Evolutionary conservation across 108 stramenopile species (phyloP).

Genomic region (Phaeodactylum tricornutum): DNA sequence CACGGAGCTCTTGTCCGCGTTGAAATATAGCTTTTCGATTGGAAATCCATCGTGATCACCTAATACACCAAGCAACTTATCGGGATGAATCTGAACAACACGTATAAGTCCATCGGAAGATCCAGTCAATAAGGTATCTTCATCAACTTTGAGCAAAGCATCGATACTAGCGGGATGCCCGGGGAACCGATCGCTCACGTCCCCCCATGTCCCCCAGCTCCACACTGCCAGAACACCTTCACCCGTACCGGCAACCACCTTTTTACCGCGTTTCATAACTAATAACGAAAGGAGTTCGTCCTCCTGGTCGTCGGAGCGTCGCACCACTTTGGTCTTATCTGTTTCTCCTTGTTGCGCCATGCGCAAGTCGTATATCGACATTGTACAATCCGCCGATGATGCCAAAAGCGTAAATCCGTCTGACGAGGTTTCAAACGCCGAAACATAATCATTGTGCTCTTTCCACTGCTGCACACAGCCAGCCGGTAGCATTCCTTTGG

Average conservation of each 20-base stretch:
- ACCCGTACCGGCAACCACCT: conserved; percentile 83
- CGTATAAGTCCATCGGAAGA: conserved; percentile 90
- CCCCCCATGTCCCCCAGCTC: conserved; percentile 89
- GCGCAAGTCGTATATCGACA: conserved; percentile 64
- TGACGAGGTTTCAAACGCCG: conserved; percentile 45
- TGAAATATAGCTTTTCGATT: conserved; percentile 76
- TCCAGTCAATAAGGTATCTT: conserved; percentile 91
- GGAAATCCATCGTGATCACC: conserved; percentile 87
- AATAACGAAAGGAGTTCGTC: conserved; percentile 83
- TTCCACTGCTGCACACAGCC: conserved; percentile 63
- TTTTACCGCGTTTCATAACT: conserved; percentile 76
- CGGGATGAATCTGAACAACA: conserved; percentile 83
- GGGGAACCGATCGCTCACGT: conserved; percentile 85
- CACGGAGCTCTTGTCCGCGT: conserved; percentile 59
- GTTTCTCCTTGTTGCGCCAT: conserved; percentile 23
- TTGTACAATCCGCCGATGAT: conserved; percentile 63
- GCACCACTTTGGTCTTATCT: conserved; percentile 12
- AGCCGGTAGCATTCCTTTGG: conserved; percentile 29
- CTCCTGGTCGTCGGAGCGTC: conserved; percentile 85
- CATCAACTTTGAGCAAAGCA: conserved; percentile 86
- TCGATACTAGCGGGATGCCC: conserved; percentile 89
- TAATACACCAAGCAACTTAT: conserved; percentile 86
- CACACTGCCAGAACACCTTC: conserved; percentile 81
- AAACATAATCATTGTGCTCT: conserved; percentile 79
- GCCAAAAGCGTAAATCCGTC: conserved; percentile 64